Conservation (phyloP, 495 filamentous ascomycete genomes). For the Pseudevernia furfuracea region DNA sequence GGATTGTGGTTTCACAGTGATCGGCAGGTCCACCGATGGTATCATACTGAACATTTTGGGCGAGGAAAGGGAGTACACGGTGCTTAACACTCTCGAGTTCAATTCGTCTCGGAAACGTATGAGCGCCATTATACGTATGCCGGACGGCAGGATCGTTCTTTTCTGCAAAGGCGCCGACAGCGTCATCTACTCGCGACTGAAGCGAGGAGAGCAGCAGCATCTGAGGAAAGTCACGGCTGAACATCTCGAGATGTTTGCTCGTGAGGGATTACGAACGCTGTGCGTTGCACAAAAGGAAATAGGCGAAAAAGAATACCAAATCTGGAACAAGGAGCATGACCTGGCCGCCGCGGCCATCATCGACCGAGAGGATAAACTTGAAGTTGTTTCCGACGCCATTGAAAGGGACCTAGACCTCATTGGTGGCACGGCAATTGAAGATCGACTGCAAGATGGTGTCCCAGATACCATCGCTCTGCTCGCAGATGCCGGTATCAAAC, state of each 20-base stretch:
- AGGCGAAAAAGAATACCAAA: slow-evolving; percentile 75
- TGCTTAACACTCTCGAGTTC: slow-evolving; percentile 95
- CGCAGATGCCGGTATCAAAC: slow-evolving; percentile 90
- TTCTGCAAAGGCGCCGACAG: slow-evolving; percentile 98
- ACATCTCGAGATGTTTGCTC: slow-evolving; percentile 92
- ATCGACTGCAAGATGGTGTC: slow-evolving; percentile 93
- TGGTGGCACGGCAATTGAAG: slow-evolving; percentile 96
- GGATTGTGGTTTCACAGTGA: slow-evolving; percentile 92
- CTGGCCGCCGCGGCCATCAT: slow-evolving; percentile 75
- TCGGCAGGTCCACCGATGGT: slow-evolving; percentile 68
- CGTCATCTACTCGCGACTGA: slow-evolving; percentile 90
- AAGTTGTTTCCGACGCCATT: slow-evolving; percentile 80
- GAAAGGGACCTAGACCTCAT: slow-evolving; percentile 84
- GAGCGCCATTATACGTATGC: slow-evolving; percentile 97
- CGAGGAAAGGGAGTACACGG: slow-evolving; percentile 70
- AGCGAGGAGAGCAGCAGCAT: slow-evolving; percentile 74
- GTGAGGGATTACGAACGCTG: slow-evolving; percentile 89
- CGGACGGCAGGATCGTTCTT: slow-evolving; percentile 80
- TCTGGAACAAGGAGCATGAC: slow-evolving; percentile 82
- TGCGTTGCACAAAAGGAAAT: slow-evolving; percentile 87
- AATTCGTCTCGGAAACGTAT: slow-evolving; percentile 96
- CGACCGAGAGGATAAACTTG: slow-evolving; percentile 88
- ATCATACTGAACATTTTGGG: slow-evolving; percentile 84
- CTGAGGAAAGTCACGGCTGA: slow-evolving; percentile 78
- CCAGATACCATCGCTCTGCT: slow-evolving; percentile 93